Conservation (phyloP, 2,329 filamentous ascomycete species). For the Colletotrichum sp. region DNA sequence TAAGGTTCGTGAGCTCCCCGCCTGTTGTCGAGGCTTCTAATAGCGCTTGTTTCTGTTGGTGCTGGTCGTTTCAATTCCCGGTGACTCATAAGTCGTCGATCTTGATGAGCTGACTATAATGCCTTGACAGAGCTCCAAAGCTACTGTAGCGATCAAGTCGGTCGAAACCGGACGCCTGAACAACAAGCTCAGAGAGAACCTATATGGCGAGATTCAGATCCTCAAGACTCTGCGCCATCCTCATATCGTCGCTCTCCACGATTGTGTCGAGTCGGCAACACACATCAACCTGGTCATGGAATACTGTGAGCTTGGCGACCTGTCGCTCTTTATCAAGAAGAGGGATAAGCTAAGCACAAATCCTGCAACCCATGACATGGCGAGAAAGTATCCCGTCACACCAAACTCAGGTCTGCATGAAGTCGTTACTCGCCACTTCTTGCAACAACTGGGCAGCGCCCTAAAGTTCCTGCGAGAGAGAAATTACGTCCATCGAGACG, state of each 20-base stretch:
- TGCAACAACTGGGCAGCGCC: conserved; percentile 93
- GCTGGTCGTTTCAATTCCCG: neutral
- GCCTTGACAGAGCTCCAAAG: conserved; percentile 69
- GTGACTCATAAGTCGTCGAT: neutral
- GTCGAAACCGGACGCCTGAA: conserved; percentile 91
- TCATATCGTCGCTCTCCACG: conserved; percentile 94
- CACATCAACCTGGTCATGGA: conserved; percentile 99
- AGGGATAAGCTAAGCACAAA: conserved; percentile 81
- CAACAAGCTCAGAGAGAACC: conserved; percentile 95
- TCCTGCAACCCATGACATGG: conserved; percentile 86
- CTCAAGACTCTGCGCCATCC: conserved; percentile 93
- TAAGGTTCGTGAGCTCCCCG: conserved; percentile 64
- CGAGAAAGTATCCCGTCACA: conserved; percentile 88
- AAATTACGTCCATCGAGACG: conserved; percentile 93
- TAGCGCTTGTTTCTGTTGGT: neutral
- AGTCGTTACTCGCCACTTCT: conserved; percentile 93
- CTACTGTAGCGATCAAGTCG: conserved; percentile 93
- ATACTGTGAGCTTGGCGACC: conserved; percentile 93
- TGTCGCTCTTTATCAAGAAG: conserved; percentile 96
- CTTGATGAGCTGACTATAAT: neutral
- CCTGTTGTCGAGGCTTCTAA: neutral
- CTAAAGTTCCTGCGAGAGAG: conserved; percentile 84
- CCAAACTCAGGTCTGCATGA: conserved; percentile 88
- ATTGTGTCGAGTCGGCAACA: conserved; percentile 84
- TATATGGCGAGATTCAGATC: conserved; percentile 94